These are phyloP conservation scores for Boechera stricta DNA, from an alignment of 345 rosid species.

Conservation along the genomic window DNA sequence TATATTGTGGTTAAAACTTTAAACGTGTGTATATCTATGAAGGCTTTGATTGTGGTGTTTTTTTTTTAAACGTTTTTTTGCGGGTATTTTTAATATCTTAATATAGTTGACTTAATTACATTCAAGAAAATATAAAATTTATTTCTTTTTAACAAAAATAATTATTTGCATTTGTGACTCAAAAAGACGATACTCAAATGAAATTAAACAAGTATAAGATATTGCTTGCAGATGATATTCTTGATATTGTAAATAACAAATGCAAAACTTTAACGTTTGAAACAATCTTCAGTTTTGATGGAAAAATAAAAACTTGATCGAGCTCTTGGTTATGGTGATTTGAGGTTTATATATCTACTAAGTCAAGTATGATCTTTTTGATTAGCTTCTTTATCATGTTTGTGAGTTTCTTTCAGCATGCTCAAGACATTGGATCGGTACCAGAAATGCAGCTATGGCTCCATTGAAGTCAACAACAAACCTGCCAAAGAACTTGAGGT, in stretches of 20 bases:
- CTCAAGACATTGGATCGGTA: conserved; percentile 89
- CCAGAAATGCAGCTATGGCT: conserved; percentile 93
- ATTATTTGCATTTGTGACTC: not conserved
- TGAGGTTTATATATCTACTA: not conserved
- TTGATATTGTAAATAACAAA: not conserved
- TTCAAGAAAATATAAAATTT: not conserved
- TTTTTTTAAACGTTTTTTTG: not conserved
- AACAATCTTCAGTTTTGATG: conserved; percentile 5
- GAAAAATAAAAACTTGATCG: not conserved
- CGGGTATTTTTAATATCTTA: not conserved
- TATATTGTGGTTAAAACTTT: conserved; percentile 17
- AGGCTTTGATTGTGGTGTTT: not conserved
- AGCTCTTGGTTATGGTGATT: not conserved
- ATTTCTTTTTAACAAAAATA: no score
- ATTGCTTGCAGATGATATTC: not conserved
- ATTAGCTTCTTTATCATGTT: not conserved
- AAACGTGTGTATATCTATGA: conserved; percentile 34
- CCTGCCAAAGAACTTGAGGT: conserved; percentile 96
- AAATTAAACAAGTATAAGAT: not conserved
- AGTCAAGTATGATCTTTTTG: conserved; percentile 18
- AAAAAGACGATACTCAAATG: not conserved
- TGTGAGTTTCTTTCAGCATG: conserved; percentile 61
- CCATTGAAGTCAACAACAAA: conserved; percentile 78
- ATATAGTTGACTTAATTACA: not conserved
- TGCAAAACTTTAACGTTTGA: not conserved